phyloP scores from a whole-genome alignment of 1,139 yeast species.

The Blastobotrys serpentis region DNA sequence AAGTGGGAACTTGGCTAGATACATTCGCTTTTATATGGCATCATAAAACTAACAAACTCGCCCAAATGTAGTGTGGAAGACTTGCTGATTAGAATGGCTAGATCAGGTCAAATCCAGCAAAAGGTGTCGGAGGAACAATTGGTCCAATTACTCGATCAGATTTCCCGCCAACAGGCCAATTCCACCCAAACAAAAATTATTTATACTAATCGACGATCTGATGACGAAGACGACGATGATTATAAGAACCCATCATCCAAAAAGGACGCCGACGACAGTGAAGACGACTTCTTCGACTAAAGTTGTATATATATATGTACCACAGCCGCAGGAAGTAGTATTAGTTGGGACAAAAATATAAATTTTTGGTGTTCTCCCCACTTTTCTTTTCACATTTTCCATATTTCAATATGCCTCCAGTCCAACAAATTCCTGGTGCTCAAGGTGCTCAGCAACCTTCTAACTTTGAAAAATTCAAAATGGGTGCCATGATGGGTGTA shows the following conservation, averaged over 20 bases:
- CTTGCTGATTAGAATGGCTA: constrained; percentile 68
- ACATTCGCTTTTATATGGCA: too few species aligned
- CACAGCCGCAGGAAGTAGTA: constrained; percentile 2
- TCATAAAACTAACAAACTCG: too few species aligned
- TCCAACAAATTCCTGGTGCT: constrained; percentile 67
- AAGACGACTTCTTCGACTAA: constrained; percentile 40
- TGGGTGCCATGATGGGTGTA: constrained; percentile 96
- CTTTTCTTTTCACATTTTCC: neutral
- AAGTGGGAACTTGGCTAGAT: too few species aligned
- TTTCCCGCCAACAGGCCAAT: constrained; percentile 74
- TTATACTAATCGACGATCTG: constrained; percentile 30
- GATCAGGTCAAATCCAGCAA: constrained; percentile 71
- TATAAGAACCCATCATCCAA: constrained; percentile 7
- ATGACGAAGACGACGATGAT: constrained; percentile 26
- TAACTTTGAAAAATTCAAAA: constrained; percentile 91
- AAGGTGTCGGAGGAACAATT: constrained; percentile 77
- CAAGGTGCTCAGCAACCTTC: constrained; percentile 71
- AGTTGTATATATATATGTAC: too few species aligned
- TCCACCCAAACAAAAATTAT: constrained; percentile 61
- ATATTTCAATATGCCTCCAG: constrained; percentile 66
- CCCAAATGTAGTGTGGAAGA: constrained; percentile 62
- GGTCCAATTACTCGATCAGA: constrained; percentile 77
- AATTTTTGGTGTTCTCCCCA: constrained; percentile 12
- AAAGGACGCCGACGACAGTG: constrained; percentile 30
- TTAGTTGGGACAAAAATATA: constrained; percentile 9